Evolutionary conservation across 257 asterid species (phyloP), one percentile per base, ranked within the genome.

Genomic region (Haberlea rhodopensis): DNA sequence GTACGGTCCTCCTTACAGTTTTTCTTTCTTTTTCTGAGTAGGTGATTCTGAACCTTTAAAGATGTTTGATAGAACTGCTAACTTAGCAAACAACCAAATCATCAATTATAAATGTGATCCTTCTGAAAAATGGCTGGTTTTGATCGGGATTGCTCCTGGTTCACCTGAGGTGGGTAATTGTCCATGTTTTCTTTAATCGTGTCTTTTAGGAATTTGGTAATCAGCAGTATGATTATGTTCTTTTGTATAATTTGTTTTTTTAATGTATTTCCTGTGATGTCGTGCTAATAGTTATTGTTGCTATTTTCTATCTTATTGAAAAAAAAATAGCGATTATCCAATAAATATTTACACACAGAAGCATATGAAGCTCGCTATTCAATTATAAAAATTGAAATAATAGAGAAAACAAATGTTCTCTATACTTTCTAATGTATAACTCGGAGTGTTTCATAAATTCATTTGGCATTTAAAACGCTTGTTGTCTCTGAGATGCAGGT

Each of bases 111-210:
- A 88, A 58, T 86, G 96, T 15, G 97, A 91, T 62, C 95, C 95
- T 68, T 78, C 97, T 32, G 97, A 86, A 71, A 91, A 91, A 77
- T 91, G 97, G 97, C 71, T 91, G 95, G 97, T 91, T 71, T 75
- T 91, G 85, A 83, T 88, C 57, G 97, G 97, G 71, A 91, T 91
- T 37, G 88, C 96, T 51, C 97, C 97, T 64, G 97, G 97, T 48
- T 79, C 96, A 27, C 83, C 96, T 0, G 97, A 91, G 91, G 97
- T 91, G 69, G 19, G 80, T 72, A 69, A 54, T 67, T 60, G 16
- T 21, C 18, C 51, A 58, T 54, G 3, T 26, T 63, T 20, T 55
- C 37, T 57, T 11, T 18, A 48, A 24, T 18, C 57, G 62, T 10
- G 20, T 31, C 24, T 24, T 23, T 43, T 60, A 34, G 54, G 18